Evolutionary conservation across 2,329 filamentous ascomycete species (phyloP).

Genomic region (Fusarium burgessii): DNA sequence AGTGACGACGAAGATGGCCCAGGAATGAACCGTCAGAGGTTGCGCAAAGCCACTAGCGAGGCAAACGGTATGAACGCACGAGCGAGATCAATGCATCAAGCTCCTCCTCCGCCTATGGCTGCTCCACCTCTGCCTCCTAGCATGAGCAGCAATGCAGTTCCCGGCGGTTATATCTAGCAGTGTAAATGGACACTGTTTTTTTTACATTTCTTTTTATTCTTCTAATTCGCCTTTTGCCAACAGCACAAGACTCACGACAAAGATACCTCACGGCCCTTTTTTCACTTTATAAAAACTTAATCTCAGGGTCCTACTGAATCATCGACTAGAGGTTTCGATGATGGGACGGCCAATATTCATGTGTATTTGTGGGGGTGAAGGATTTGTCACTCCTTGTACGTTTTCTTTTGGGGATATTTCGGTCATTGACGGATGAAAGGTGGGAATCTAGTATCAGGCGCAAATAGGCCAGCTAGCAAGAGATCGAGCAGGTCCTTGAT

Average conservation of each 20-base stretch:
- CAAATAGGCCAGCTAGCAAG: slow-evolving; percentile 36
- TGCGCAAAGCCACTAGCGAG: slow-evolving; percentile 60
- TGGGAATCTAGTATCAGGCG: slow-evolving; percentile 42
- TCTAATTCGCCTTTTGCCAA: slow-evolving; percentile 28
- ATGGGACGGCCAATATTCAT: slow-evolving; percentile 8
- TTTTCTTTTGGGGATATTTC: slow-evolving; percentile 34
- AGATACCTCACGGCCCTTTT: slow-evolving; percentile 37
- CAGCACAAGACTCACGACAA: slow-evolving; percentile 39
- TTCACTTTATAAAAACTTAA: slow-evolving; percentile 33
- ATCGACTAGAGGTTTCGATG: background rate
- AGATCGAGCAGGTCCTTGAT: slow-evolving; percentile 53
- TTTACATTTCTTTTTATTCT: slow-evolving; percentile 28
- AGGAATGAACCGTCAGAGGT: slow-evolving; percentile 53
- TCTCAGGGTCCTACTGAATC: slow-evolving; percentile 10
- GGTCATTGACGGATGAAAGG: slow-evolving; percentile 26
- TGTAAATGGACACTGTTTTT: slow-evolving; percentile 7
- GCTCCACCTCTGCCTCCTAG: slow-evolving; percentile 46
- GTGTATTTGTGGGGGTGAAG: slow-evolving; percentile 32
- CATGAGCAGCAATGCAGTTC: slow-evolving; percentile 50
- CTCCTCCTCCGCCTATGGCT: slow-evolving; percentile 42
- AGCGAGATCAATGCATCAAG: slow-evolving; percentile 45
- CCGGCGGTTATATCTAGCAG: slow-evolving; percentile 61
- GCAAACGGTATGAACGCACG: slow-evolving; percentile 50
- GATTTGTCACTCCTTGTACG: slow-evolving; percentile 21
- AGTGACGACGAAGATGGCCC: slow-evolving; percentile 56